A percentile compares a stretch with the other conserved stretches of the same genome.
These are phyloP conservation scores for Alternaria infectoria DNA, from an alignment of 2,329 filamentous ascomycete genomes.

Conservation along the genomic window DNA sequence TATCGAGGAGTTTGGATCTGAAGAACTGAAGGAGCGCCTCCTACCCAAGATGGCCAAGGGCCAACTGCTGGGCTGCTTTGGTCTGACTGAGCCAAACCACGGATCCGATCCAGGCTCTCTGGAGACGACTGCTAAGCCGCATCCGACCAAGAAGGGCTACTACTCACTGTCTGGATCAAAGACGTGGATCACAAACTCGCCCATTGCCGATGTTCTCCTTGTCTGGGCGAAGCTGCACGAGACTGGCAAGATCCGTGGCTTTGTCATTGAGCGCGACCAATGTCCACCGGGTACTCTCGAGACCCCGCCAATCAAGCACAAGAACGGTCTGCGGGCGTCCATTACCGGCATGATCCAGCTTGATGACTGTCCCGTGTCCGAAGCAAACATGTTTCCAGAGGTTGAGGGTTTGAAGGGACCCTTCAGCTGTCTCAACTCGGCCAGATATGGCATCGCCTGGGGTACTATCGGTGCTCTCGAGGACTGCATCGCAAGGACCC, in stretches of 20 bases:
- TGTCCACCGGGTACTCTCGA: constrained; percentile 89
- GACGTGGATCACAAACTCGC: constrained; percentile 96
- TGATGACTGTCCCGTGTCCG: constrained; percentile 85
- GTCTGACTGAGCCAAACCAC: constrained; percentile 90
- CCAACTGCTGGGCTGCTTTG: constrained; percentile 83
- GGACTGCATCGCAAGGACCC: constrained; percentile 81
- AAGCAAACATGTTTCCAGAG: constrained; percentile 91
- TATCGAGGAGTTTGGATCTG: constrained; percentile 84
- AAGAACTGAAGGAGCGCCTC: constrained; percentile 85
- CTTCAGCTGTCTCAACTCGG: constrained; percentile 93
- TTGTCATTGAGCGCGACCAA: constrained; percentile 82
- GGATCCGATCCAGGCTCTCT: constrained; percentile 90
- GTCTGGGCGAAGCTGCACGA: constrained; percentile 93
- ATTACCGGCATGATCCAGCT: constrained; percentile 98
- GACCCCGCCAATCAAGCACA: constrained; percentile 91
- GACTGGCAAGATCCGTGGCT: constrained; percentile 92
- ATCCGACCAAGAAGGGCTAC: constrained; percentile 83
- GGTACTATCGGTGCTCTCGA: constrained; percentile 93
- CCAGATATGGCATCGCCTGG: constrained; percentile 90
- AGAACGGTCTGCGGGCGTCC: constrained; percentile 90
- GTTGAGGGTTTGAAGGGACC: constrained; percentile 87
- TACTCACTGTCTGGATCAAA: constrained; percentile 81
- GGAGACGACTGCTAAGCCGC: constrained; percentile 84
- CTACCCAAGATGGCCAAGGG: constrained; percentile 83
- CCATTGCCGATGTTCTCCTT: constrained; percentile 82